Base-by-base conservation (phyloP, 805 yeast genomes). In the Candida multigemmis region DNA sequence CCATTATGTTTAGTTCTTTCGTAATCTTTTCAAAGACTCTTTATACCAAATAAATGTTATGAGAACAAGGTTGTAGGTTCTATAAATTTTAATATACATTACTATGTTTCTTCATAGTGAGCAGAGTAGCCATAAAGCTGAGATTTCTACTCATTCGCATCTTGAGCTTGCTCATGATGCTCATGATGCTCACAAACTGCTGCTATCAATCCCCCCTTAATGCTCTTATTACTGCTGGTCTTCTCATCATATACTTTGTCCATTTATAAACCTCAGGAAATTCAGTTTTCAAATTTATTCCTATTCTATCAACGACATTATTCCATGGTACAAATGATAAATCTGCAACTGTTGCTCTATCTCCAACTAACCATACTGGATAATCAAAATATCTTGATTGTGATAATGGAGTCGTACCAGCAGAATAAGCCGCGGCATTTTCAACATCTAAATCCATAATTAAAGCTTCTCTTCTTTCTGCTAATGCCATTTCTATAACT, bases 281-380 rank as follows among this genome's bases (percentile, higher is more conserved):
- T 50, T 87, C 96, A 16, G 72, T 68, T 50, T 80, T 79, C 43
- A 87, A 70, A 44, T 82, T 83, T 36, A 87, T 84, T 6, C 96
- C 96, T 29, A 87, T 81, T 44, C 94, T 67, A 50, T 83, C 94
- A 28, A 87, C 94, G 11, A 87, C 96, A 45, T 86, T 87, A 53
- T 87, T 87, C 97, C 97, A 87, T 10, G 97, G 94, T 16, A 87
- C 94, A 58, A 87, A 87, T 13, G 89, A 74, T 45, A 87, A 64
- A 53, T 87, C 97, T 3, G 96, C 96, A 23, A 87, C 76, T 2
- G 96, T 62, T 13, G 68, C 68, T 25, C 66, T 44, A 42, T 86
- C 94, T 15, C 95, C 93, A 9, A 86, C 96, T 18, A 87, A 65
- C 97, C 97, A 87, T 16, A 87, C 89, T 2, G 96, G 95, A 45